A percentile compares a stretch with the other conserved stretches of the same genome.
These are phyloP conservation scores for Pelargonium citronellum DNA, from an alignment of 441 rosid genomes.

Conservation along the genomic window DNA sequence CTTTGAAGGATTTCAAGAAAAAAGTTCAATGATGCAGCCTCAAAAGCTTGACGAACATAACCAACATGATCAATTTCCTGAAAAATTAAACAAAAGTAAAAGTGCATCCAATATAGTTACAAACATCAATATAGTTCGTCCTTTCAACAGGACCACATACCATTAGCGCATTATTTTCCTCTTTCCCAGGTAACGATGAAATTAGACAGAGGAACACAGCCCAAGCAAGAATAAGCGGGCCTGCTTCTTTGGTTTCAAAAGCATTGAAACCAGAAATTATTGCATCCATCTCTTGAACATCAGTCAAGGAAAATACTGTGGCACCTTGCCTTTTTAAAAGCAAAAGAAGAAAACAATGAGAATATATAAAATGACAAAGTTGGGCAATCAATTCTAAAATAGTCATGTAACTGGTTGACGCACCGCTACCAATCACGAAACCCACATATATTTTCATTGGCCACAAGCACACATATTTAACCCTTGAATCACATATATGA, in stretches of 20 bases:
- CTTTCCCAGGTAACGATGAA: conserved; percentile 70
- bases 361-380: conserved; percentile 17
- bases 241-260: conserved; percentile 65
- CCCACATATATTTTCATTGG: neutral
- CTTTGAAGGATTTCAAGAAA: conserved; percentile 73
- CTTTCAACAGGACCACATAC: conserved; percentile 34
- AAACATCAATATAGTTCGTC: conserved; percentile 19
- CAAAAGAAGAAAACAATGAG: conserved; percentile 25
- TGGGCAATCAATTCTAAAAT: conserved; percentile 8
- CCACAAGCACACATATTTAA: neutral
- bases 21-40: conserved; percentile 66
- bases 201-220: conserved; percentile 88
- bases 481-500: neutral
- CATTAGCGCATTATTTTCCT: conserved; percentile 53
- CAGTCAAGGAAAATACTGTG: conserved; percentile 51
- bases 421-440: neutral
- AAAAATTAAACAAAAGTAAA: conserved; percentile 22
- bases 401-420: neutral
- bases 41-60: conserved; percentile 86
- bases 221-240: conserved; percentile 81
- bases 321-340: conserved; percentile 51
- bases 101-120: conserved; percentile 18
- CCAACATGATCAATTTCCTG: conserved; percentile 89
- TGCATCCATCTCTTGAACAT: conserved; percentile 89
- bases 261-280: conserved; percentile 60